phyloP scores from a whole-genome alignment of 1,284 basidiomycete genomes.

The Termitomyces sp. region DNA sequence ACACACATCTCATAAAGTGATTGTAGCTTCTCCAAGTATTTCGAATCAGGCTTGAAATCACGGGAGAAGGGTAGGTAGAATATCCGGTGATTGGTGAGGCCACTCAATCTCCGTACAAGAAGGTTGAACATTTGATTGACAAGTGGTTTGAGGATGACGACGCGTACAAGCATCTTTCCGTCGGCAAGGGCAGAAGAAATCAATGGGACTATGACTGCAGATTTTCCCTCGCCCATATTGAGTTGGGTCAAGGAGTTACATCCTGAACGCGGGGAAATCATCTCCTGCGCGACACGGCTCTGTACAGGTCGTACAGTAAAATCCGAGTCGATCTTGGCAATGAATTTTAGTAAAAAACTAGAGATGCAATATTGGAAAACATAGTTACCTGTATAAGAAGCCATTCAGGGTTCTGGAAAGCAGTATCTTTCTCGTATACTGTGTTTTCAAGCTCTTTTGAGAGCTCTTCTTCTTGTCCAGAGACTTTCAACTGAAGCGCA shows the following conservation, averaged over 20 bases:
- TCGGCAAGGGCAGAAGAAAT: slow-evolving; percentile 37
- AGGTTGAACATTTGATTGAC: slow-evolving; percentile 41
- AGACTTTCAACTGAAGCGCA: slow-evolving; percentile 19
- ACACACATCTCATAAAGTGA: slow-evolving; percentile 36
- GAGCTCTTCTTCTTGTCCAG: slow-evolving; percentile 25
- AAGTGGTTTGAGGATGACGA: slow-evolving; percentile 42
- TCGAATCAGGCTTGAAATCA: slow-evolving; percentile 22
- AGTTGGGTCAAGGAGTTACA: slow-evolving; percentile 42
- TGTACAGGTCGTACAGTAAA: slow-evolving; percentile 40
- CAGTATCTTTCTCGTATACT: slow-evolving; percentile 16
- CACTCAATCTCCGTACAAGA: slow-evolving; percentile 38
- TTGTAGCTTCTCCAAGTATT: slow-evolving; percentile 22
- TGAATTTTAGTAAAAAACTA: too few species aligned
- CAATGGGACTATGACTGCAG: slow-evolving; percentile 49
- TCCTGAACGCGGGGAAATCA: slow-evolving; percentile 38
- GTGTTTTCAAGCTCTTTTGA: slow-evolving; percentile 32
- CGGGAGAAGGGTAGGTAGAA: slow-evolving; percentile 49
- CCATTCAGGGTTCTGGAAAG: slow-evolving; percentile 35
- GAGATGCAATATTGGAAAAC: too few species aligned
- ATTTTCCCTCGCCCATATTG: slow-evolving; percentile 59
- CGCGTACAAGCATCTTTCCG: slow-evolving; percentile 37
- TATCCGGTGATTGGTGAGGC: slow-evolving; percentile 41
- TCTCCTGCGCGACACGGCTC: slow-evolving; percentile 36
- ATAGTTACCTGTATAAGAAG: slow-evolving; percentile 44
- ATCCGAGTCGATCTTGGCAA: slow-evolving; percentile 37